A percentile compares a stretch with the other conserved stretches of the same genome.
Evolutionary conservation across 306 rosid genomes (phyloP).

Genomic region (Alnus glutinosa): DNA sequence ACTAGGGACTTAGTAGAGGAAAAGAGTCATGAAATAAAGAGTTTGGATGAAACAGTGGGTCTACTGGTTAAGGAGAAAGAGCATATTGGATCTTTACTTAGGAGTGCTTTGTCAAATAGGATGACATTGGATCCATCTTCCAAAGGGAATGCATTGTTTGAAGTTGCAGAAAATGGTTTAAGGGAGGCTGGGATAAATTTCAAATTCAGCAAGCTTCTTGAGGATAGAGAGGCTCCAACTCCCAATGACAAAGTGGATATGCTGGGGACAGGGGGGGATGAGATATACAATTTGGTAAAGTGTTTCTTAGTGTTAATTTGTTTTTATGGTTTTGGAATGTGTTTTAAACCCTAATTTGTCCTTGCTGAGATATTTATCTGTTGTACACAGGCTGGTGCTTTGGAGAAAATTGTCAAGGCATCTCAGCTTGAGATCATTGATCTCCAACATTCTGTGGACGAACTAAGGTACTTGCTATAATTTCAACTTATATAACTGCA

Average conservation of each 20-base stretch:
- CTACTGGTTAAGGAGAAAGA: conserved; percentile 79
- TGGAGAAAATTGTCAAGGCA: conserved; percentile 89
- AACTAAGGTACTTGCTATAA: conserved; percentile 59
- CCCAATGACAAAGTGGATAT: conserved; percentile 41
- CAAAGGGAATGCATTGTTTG: conserved; percentile 61
- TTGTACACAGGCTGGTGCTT: conserved; percentile 77
- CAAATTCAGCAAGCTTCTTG: conserved; percentile 78
- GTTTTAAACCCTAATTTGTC: conserved; percentile 14
- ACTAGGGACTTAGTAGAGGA: conserved; percentile 61
- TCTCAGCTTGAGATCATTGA: conserved; percentile 96
- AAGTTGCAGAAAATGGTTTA: conserved; percentile 89
- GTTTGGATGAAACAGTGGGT: conserved; percentile 68
- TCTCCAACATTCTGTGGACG: conserved; percentile 71
- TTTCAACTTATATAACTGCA: conserved; percentile 12
- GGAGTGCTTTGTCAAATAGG: conserved; percentile 81
- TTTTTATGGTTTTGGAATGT: conserved; percentile 1
- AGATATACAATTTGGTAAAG: conserved; percentile 76
- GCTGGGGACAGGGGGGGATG: conserved; percentile 62
- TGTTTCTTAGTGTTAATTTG: conserved; percentile 21
- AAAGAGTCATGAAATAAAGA: conserved; percentile 57
- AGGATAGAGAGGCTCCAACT: conserved; percentile 42
- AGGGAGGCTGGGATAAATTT: conserved; percentile 85
- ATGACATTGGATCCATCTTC: conserved; percentile 54
- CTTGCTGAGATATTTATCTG: conserved; percentile 30
- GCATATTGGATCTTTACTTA: conserved; percentile 87